These are phyloP conservation scores for Acanthamoeba sp. DNA, from an alignment of 208 protist genomes.

Conservation along the genomic window DNA sequence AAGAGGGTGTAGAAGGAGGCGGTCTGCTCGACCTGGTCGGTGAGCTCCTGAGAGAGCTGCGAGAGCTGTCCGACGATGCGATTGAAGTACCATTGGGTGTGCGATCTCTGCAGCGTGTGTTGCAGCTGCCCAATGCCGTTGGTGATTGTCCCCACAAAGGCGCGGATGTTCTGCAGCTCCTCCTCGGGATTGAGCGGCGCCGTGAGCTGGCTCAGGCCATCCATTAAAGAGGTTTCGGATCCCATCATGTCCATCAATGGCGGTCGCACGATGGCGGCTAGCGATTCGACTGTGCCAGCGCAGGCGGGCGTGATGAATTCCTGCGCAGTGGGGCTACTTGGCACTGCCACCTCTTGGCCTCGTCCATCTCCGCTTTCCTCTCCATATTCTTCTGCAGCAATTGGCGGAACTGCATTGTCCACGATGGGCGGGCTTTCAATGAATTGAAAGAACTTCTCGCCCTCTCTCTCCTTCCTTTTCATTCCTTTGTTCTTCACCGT, in stretches of 20 bases:
- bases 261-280: not conserved
- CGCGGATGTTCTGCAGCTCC: not conserved
- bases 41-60: constrained; percentile 14
- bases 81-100: constrained; percentile 8
- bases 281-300: not conserved
- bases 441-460: constrained; percentile 17
- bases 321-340: too few species aligned
- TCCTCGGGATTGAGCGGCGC: not conserved
- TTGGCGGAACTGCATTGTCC: not conserved
- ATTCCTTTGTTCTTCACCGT: not conserved
- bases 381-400: not conserved
- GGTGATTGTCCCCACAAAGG: constrained; percentile 4
- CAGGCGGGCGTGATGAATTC: not conserved
- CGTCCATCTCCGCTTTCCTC: constrained; percentile 1
- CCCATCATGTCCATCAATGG: too few species aligned
- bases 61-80: constrained; percentile 17
- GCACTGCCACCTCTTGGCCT: not conserved
- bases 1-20: not conserved
- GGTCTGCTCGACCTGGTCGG: constrained; percentile 20
- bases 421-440: not conserved
- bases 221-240: too few species aligned
- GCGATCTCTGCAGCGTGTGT: constrained; percentile 21
- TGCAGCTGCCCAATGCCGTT: constrained; percentile 16
- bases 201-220: too few species aligned
- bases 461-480: not conserved